Evolutionary conservation across 2,329 filamentous ascomycete genomes (phyloP), one percentile per base, ranked within the genome.

Genomic region (Epichloe gansuensis): DNA sequence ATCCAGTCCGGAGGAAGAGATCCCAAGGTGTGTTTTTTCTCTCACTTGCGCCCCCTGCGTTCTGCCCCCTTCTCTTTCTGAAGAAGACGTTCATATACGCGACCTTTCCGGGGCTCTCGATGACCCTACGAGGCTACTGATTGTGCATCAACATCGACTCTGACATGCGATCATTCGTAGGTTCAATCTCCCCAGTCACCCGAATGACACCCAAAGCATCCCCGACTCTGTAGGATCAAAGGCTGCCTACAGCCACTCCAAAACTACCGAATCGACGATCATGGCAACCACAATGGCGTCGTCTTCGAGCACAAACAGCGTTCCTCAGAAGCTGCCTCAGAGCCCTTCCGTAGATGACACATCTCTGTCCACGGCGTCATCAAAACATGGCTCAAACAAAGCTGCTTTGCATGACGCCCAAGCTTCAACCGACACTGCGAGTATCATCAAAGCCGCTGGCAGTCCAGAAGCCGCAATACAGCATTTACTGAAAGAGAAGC

Each of bases 301-400:
- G 17, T 36, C 40, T 50, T 61, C 68, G 42, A 64, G 67, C 42
- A 71, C 68, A 59, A 66, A 64, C 56, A 71, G 71, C 53, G 61
- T 66, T 51, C 60, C 61, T 42, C 70, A 68, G 55, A 67, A 63
- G 40, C 56, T 70, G 21, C 80, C 84, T 52, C 82, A 90, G 61
- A 95, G 86, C 52, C 86, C 87, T 3, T 96, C 91, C 11, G 91
- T 95, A 61, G 39, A 25, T n/a, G 91, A 97, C 66, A 96, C 90
- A 11, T 86, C 87, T n/a, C 85, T 94, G 46, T 95, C 91, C 2
- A 80, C 81, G 9, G 75, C 87, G 47, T 88, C 87, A 6, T 74
- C 73, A 9, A 77, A 80, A 2, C 74, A 80, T 52, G 73, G 75
- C 6, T 39, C 44, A 23, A 50, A 55, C 78, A 57, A 80, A 59